A percentile compares a stretch with the other conserved stretches of the same genome.
Evolutionary conservation across 148 eudicot species (phyloP).

Genomic region (Oxyria digyna): DNA sequence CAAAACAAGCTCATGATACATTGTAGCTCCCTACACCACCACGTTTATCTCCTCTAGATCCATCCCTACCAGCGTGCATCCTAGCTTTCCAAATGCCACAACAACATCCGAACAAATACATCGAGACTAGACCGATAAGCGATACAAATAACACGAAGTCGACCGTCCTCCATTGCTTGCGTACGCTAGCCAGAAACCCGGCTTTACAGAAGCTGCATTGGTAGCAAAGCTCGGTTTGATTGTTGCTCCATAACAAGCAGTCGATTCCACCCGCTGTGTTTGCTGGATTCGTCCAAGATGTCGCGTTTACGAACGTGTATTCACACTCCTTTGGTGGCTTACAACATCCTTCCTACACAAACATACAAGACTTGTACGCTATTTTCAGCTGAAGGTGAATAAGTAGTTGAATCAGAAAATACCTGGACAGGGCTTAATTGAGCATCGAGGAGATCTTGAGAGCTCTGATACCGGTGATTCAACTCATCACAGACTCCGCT

Average conservation of each 20-base stretch:
- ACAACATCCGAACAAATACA: not conserved
- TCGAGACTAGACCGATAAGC: not conserved
- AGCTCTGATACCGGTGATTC: not conserved
- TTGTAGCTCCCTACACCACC: not conserved
- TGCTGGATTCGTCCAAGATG: conserved; percentile 55
- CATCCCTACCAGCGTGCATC: not conserved
- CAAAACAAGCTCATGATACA: not conserved
- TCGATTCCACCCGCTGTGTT: conserved; percentile 46
- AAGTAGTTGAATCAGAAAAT: not conserved
- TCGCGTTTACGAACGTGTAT: conserved; percentile 64
- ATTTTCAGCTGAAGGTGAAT: too few species aligned
- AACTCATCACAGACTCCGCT: not conserved
- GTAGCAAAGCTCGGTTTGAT: conserved; percentile 75
- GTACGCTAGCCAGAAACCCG: conserved; percentile 18
- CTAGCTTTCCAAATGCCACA: not conserved
- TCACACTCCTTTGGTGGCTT: conserved; percentile 87
- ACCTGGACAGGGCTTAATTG: not conserved
- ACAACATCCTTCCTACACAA: conserved; percentile 68
- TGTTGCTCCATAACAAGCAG: conserved; percentile 73
- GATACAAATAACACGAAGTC: not conserved
- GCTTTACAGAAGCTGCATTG: conserved; percentile 85
- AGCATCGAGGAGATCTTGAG: not conserved
- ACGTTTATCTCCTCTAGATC: not conserved
- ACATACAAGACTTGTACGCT: too few species aligned
- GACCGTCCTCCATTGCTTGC: conserved; percentile 5